Conservation (phyloP, 2,329 filamentous ascomycete genomes). For the Fusarium citri region DNA sequence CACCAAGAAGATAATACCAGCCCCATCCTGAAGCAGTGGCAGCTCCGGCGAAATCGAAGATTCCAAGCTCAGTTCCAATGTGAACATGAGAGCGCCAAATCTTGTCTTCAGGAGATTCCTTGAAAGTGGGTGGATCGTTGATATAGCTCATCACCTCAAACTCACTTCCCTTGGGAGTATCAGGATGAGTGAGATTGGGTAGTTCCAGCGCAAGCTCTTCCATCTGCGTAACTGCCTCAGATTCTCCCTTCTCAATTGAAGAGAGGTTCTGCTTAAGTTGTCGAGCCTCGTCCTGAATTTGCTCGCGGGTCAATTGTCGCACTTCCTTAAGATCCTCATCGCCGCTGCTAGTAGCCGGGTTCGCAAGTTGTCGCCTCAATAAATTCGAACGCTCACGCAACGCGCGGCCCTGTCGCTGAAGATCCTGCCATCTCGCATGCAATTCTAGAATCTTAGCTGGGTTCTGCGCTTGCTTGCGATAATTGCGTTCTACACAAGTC, state of each 20-base stretch:
- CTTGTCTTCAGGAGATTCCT: constrained; percentile 44
- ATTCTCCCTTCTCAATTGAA: constrained; percentile 70
- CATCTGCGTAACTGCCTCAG: constrained; percentile 72
- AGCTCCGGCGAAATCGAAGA: constrained; percentile 90
- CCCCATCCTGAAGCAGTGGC: constrained; percentile 92
- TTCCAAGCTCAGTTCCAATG: constrained; percentile 84
- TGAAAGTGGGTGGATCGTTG: constrained; percentile 72
- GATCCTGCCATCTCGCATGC: constrained; percentile 67
- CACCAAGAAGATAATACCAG: constrained; percentile 96
- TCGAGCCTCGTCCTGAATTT: constrained; percentile 72
- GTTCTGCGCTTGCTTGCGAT: constrained; percentile 67
- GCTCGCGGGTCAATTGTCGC: constrained; percentile 57
- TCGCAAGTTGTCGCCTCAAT: constrained; percentile 66
- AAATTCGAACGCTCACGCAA: constrained; percentile 75
- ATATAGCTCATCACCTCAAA: constrained; percentile 79
- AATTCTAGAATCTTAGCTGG: constrained; percentile 67
- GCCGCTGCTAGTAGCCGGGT: constrained; percentile 60
- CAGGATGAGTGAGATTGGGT: constrained; percentile 84
- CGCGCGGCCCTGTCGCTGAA: constrained; percentile 69
- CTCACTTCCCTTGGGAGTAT: constrained; percentile 78
- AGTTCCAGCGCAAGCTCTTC: constrained; percentile 79
- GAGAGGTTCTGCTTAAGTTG: constrained; percentile 72
- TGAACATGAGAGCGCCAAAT: constrained; percentile 82
- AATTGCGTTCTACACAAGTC: constrained; percentile 89
- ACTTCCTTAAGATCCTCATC: constrained; percentile 55